Base-by-base conservation (phyloP, 2,329 filamentous ascomycete species). In the Allantophomopsis cytisporea region DNA sequence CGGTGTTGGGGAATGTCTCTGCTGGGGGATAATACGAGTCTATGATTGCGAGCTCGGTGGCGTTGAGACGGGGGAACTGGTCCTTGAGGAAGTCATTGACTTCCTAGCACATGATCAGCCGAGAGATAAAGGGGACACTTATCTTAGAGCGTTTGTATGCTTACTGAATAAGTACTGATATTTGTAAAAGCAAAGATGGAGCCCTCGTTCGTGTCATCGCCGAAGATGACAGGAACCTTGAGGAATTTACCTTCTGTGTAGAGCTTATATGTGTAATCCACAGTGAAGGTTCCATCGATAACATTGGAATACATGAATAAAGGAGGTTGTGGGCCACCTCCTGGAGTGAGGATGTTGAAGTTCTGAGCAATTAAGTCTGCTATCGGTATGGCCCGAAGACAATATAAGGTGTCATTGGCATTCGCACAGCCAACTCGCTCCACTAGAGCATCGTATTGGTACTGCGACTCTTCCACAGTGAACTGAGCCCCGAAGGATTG, bases 161-260 rank as follows among this genome's bases (percentile, higher is more conserved):
- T 28, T 28, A 28, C 23, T 28, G 23, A 28, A 3, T 65, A 50
- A 16, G 60, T 71, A 31, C 61, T 59, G 1, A 71, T 68, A 21
- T 53, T 57, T 15, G 54, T 52, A 0, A 76, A 73, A 0, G 69
- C 66, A 51, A 80, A 82, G 4, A 68, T 56, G 0, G 76, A 80
- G 30, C 79, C 80, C 55, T 78, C 79, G 54, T 84, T 75, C 4
- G 72, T 75, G 54, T 71, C 71, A 46, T 73, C 67, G 38, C 73
- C 66, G 33, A 64, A 66, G 14, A 78, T 65, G 1, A 66, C 56
- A 0, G 75, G 74, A 0, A 78, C 63, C 18, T 62, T 61, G 43
- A 74, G 54, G 52, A 74, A 72, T 6, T 62, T 63, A 0, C 69
- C 71, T 13, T 64, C 36, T 2, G 53, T 50, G 38, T 70, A 73